phyloP scores from a whole-genome alignment of 305 asterid genomes.

The Fraxinus nigra region DNA sequence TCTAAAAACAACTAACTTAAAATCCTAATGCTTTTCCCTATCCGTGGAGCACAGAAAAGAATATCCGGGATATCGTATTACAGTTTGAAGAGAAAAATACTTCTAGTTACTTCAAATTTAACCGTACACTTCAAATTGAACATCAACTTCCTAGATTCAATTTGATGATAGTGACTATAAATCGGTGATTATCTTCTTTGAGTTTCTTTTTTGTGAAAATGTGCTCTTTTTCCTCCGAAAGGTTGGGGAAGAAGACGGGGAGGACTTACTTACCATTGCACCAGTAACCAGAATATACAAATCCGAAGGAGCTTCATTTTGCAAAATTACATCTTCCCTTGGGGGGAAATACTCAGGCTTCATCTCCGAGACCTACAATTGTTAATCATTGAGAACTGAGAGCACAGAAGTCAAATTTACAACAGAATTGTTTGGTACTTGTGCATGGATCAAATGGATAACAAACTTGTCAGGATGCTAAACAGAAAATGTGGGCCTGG shows the following conservation, averaged over 20 bases:
- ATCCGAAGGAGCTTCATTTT: constrained; percentile 84
- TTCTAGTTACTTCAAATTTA: not conserved
- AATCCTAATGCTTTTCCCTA: not conserved
- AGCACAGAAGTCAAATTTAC: not conserved
- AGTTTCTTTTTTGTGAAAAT: not conserved
- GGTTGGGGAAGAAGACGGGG: not conserved
- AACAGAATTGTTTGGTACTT: not conserved
- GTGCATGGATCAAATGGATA: not conserved
- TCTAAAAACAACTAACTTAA: not conserved
- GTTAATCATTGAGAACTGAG: not conserved
- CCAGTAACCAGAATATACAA: constrained; percentile 75
- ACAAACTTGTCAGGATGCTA: not conserved
- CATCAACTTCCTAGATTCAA: not conserved
- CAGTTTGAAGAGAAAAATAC: not conserved
- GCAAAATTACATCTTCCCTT: constrained; percentile 74
- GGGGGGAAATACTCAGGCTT: constrained; percentile 80
- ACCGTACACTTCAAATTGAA: not conserved
- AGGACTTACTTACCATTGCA: constrained; percentile 16
- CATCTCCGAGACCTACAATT: constrained; percentile 66
- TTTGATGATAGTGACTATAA: not conserved
- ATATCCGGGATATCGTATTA: not conserved
- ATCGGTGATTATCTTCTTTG: not conserved
- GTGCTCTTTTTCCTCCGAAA: not conserved
- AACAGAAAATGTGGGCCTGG: not conserved
- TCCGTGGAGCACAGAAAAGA: not conserved